A percentile compares a stretch with the other conserved stretches of the same genome.
phyloP scores from a whole-genome alignment of 345 rosid genomes.

The Toxicodendron radicans region DNA sequence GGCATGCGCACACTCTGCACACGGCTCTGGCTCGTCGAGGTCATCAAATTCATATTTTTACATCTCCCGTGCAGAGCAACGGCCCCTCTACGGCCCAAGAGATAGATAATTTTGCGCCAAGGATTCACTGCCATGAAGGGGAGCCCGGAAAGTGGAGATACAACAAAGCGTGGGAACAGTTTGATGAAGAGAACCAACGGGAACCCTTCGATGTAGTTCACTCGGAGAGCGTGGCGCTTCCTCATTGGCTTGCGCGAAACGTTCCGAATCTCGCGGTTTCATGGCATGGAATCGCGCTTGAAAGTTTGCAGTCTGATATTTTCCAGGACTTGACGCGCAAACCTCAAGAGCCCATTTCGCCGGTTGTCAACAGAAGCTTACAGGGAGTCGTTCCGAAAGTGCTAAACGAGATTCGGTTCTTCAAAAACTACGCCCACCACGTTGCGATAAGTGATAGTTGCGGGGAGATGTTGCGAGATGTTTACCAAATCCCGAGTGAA shows the following conservation, averaged over 20 bases:
- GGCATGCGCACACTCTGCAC: slow-evolving; percentile 86
- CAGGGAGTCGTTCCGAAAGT: slow-evolving; percentile 71
- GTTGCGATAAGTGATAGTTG: slow-evolving; percentile 93
- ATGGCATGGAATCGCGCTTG: slow-evolving; percentile 95
- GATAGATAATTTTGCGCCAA: slow-evolving; percentile 21
- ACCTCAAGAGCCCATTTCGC: slow-evolving; percentile 57
- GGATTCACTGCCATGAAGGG: slow-evolving; percentile 68
- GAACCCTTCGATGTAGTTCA: slow-evolving; percentile 75
- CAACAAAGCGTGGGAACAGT: slow-evolving; percentile 85
- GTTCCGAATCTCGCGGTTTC: slow-evolving; percentile 72
- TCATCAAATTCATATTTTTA: slow-evolving; percentile 78
- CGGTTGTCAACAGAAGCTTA: slow-evolving; percentile 46
- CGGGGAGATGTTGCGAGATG: slow-evolving; percentile 87
- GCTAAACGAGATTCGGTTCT: slow-evolving; percentile 78
- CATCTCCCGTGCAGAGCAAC: slow-evolving; percentile 54
- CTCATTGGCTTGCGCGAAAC: slow-evolving; percentile 64
- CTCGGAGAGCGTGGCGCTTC: slow-evolving; percentile 89
- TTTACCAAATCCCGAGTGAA: slow-evolving; percentile 74
- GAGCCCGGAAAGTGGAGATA: slow-evolving; percentile 73
- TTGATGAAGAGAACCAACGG: slow-evolving; percentile 55
- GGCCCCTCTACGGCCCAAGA: slow-evolving; percentile 11
- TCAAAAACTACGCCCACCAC: slow-evolving; percentile 74
- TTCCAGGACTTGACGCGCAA: slow-evolving; percentile 76
- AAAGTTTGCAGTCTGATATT: slow-evolving; percentile 74
- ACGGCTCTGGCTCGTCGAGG: slow-evolving; percentile 75